Percentiles rank a stretch among this genome's conserved stretches.
These are phyloP conservation scores for Eragrostis tef DNA, from an alignment of 202 grass and related monocot species.

Conservation along the genomic window DNA sequence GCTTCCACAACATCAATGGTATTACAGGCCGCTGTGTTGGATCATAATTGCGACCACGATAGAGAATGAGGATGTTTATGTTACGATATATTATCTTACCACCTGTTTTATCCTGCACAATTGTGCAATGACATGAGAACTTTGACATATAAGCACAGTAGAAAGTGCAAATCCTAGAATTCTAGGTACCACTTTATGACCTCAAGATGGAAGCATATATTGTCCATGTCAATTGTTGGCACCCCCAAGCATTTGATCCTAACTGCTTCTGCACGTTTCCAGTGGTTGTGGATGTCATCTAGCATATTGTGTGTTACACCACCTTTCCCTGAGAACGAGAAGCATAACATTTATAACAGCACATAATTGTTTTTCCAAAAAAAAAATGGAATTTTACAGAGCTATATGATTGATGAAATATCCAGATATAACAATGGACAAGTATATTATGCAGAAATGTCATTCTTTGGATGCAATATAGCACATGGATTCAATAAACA, in stretches of 20 bases:
- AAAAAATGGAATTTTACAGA: neutral
- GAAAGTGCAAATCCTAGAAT: neutral
- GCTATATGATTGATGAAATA: neutral
- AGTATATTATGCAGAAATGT: neutral
- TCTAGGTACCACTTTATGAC: slow-evolving; percentile 49
- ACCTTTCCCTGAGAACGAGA: slow-evolving; percentile 54
- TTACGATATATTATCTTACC: slow-evolving; percentile 60
- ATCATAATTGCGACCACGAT: slow-evolving; percentile 73
- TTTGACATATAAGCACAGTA: neutral
- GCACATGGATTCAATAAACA: neutral
- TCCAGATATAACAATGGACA: neutral
- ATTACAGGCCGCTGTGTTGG: slow-evolving; percentile 53
- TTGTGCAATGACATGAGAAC: slow-evolving; percentile 36
- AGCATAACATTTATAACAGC: neutral
- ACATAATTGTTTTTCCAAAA: neutral
- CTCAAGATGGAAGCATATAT: slow-evolving; percentile 80
- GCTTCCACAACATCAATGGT: slow-evolving; percentile 80
- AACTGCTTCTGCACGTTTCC: slow-evolving; percentile 74
- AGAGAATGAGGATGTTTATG: slow-evolving; percentile 72
- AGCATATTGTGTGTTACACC: slow-evolving; percentile 83
- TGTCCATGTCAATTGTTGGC: slow-evolving; percentile 79
- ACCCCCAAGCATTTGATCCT: slow-evolving; percentile 82
- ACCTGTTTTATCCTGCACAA: slow-evolving; percentile 75
- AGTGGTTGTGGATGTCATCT: slow-evolving; percentile 80
- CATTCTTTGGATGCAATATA: neutral